Evolutionary conservation across 1,284 basidiomycete genomes (phyloP).

Genomic region (Cryptococcus sp.): DNA sequence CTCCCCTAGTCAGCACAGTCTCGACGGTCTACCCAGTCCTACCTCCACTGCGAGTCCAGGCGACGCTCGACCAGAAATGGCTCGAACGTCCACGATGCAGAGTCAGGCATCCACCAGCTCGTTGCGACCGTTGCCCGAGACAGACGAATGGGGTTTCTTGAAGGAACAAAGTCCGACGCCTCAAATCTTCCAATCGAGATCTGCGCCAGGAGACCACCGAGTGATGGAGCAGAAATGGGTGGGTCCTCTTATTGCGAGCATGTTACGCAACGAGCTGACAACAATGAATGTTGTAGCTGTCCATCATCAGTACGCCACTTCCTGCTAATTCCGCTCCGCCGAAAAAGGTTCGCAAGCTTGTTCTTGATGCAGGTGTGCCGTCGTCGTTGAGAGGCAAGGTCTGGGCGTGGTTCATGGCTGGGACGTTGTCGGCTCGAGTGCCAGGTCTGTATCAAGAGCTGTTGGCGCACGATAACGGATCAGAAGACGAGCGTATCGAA

Average conservation of each 20-base stretch:
- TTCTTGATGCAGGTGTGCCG: conserved; percentile 76
- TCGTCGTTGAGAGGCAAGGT: conserved; percentile 79
- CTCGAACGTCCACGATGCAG: conserved; percentile 9
- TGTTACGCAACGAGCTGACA: neutral
- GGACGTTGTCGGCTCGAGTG: conserved; percentile 68
- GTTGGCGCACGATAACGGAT: conserved; percentile 62
- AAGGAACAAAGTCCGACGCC: conserved; percentile 38
- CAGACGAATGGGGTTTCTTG: conserved; percentile 53
- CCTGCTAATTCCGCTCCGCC: conserved; percentile 70
- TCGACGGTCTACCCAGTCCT: conserved; percentile 2
- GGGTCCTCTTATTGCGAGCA: conserved; percentile 6
- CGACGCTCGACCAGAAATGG: conserved; percentile 1
- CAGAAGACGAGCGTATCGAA: conserved; percentile 63
- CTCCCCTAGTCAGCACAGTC: conserved; percentile 7
- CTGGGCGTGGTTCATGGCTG: conserved; percentile 74
- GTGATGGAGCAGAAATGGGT: conserved; percentile 51
- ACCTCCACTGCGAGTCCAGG: neutral
- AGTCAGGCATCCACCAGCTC: conserved; percentile 5
- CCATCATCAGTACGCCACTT: conserved; percentile 64
- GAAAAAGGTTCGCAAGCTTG: conserved; percentile 79
- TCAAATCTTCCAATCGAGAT: conserved; percentile 42
- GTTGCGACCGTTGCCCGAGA: conserved; percentile 29
- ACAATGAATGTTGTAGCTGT: conserved; percentile 56
- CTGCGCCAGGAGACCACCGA: conserved; percentile 36
- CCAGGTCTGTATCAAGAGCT: conserved; percentile 71